Evolutionary conservation across 805 yeast genomes (phyloP).

Genomic region (Yamadazyma insecticola): DNA sequence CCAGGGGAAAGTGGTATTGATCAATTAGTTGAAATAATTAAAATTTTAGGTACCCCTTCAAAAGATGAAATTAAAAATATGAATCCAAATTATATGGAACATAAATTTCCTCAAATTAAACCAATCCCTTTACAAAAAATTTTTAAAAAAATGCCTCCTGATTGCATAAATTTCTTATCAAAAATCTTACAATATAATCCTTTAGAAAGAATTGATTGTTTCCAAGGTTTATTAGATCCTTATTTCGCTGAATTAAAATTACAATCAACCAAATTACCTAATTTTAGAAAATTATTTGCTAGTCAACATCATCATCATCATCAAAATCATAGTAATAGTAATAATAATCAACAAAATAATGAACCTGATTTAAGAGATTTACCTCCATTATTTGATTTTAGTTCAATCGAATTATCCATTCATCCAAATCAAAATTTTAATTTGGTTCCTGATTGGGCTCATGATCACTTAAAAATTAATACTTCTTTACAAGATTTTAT

Average conservation of each 20-base stretch:
- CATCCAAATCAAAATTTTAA: conserved; percentile 33
- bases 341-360: conserved; percentile 35
- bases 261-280: conserved; percentile 34
- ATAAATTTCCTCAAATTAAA: conserved; percentile 84
- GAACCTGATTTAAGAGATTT: conserved; percentile 40
- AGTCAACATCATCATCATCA: too few species aligned
- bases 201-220: conserved; percentile 54
- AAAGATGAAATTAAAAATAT: conserved; percentile 86
- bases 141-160: conserved; percentile 51
- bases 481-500: conserved; percentile 8
- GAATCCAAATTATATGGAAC: conserved; percentile 98
- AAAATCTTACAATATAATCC: conserved; percentile 68
- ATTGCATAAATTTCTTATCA: conserved; percentile 54
- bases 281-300: conserved; percentile 38
- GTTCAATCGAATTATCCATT: conserved; percentile 46
- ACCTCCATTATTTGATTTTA: conserved; percentile 51
- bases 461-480: conserved; percentile 9
- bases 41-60: conserved; percentile 92
- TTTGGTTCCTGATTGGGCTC: conserved; percentile 40
- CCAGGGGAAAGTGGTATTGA: conserved; percentile 98
- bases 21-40: conserved; percentile 93
- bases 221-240: conserved; percentile 45
- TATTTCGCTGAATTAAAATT: conserved; percentile 54
- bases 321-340: conserved; percentile 27
- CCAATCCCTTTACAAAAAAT: conserved; percentile 70